A percentile compares a stretch with the other conserved stretches of the same genome.
phyloP scores from a whole-genome alignment of 495 filamentous ascomycete genomes.

The Durotheca rogersii region DNA sequence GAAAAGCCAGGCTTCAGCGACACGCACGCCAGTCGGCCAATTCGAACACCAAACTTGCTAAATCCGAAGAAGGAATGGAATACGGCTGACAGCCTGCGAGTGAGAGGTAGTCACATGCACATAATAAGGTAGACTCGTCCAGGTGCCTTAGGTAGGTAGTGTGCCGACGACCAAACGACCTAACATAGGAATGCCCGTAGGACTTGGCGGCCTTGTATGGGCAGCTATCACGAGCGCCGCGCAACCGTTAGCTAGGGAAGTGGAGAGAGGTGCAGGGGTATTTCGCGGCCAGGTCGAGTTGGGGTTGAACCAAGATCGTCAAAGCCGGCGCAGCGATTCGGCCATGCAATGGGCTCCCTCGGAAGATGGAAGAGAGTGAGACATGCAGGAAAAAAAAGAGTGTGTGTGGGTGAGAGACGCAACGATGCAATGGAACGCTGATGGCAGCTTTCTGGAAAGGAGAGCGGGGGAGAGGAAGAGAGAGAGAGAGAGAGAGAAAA shows the following conservation, averaged over 20 bases:
- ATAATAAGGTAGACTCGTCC: no score
- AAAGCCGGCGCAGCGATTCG: slow-evolving; percentile 19
- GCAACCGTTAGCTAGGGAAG: no score
- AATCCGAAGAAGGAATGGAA: not conserved
- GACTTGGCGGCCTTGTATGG: no score
- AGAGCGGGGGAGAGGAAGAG: not conserved
- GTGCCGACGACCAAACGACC: no score
- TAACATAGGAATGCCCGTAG: no score
- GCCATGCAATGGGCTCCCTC: no score
- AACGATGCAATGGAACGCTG: slow-evolving; percentile 24
- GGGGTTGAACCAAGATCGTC: slow-evolving; percentile 32
- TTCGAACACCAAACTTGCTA: no score
- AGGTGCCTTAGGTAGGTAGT: no score
- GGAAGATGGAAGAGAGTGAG: slow-evolving; percentile 25
- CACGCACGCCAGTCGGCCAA: no score
- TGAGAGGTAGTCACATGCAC: not conserved
- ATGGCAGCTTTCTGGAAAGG: slow-evolving; percentile 6
- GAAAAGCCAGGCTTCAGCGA: no score
- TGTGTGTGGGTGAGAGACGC: no score
- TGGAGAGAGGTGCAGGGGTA: slow-evolving; percentile 25
- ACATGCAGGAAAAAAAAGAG: slow-evolving; percentile 30
- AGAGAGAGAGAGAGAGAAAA: slow-evolving; percentile 8
- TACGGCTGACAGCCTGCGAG: not conserved
- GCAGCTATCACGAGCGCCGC: no score
- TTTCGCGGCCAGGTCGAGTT: slow-evolving; percentile 9